Evolutionary conservation across 2,329 filamentous ascomycete species (phyloP).

Genomic region (Talaromyces sp.): DNA sequence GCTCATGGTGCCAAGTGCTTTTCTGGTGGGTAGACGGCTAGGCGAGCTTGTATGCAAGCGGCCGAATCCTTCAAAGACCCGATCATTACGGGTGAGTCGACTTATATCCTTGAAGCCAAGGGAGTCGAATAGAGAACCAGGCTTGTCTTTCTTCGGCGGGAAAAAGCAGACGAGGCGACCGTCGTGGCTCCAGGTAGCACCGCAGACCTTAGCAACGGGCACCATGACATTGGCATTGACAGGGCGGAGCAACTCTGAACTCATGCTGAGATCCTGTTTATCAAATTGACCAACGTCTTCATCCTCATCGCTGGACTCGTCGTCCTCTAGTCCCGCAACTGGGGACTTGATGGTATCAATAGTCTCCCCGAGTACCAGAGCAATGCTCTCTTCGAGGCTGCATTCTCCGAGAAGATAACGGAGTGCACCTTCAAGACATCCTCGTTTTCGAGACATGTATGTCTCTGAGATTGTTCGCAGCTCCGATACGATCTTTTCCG

Average conservation of each 20-base stretch:
- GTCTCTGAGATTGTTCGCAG: constrained; percentile 55
- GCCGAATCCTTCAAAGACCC: constrained; percentile 63
- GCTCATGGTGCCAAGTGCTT: constrained; percentile 36
- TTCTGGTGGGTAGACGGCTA: constrained; percentile 25
- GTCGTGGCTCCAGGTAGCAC: constrained; percentile 56
- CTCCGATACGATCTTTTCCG: constrained; percentile 50
- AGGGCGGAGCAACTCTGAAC: constrained; percentile 52
- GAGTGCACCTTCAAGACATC: constrained; percentile 60
- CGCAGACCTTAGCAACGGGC: constrained; percentile 58
- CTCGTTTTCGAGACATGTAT: constrained; percentile 51
- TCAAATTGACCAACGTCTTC: constrained; percentile 52
- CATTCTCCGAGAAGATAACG: constrained; percentile 60
- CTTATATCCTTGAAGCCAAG: constrained; percentile 49
- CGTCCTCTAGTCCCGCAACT: constrained; percentile 52
- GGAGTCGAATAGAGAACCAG: constrained; percentile 49
- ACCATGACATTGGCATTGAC: constrained; percentile 62
- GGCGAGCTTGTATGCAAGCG: constrained; percentile 54
- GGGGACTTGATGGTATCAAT: constrained; percentile 47
- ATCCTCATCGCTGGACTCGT: constrained; percentile 82
- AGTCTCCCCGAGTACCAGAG: constrained; percentile 56
- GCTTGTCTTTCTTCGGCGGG: constrained; percentile 51
- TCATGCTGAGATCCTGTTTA: constrained; percentile 45
- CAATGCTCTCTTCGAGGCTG: constrained; percentile 55
- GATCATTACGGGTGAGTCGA: constrained; percentile 47
- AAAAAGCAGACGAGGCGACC: constrained; percentile 60